These are phyloP conservation scores for Cucurbita pepo DNA, from an alignment of 306 rosid species.

Conservation along the genomic window DNA sequence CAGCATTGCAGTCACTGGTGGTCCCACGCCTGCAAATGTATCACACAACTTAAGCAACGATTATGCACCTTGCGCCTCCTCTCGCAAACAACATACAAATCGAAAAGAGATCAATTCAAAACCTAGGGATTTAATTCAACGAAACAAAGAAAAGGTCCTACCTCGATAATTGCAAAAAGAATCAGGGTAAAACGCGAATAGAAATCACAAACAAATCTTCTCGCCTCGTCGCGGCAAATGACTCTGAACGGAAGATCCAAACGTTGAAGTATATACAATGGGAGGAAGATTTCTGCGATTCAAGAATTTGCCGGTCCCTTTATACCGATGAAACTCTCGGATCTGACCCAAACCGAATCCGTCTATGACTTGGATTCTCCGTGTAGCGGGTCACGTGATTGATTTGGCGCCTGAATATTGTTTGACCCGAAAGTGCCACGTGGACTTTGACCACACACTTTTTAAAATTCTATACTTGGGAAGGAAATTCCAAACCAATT, in stretches of 20 bases:
- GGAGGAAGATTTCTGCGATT: background rate
- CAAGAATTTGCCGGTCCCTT: background rate
- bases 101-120: background rate
- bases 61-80: background rate
- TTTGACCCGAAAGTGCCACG: slow-evolving; percentile 1
- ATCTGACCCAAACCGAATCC: background rate
- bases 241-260: background rate
- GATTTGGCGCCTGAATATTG: background rate
- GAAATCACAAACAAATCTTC: background rate
- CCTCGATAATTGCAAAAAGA: background rate
- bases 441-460: background rate
- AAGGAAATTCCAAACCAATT: background rate
- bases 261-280: background rate
- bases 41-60: background rate
- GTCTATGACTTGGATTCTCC: background rate
- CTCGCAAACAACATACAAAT: background rate
- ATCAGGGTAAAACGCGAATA: background rate
- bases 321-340: background rate
- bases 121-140: background rate
- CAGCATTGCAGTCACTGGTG: slow-evolving; percentile 30
- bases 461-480: background rate
- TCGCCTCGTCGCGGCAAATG: background rate
- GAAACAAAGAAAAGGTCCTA: background rate
- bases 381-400: background rate
- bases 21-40: background rate